Percentiles rank a stretch among this genome's conserved stretches.
Evolutionary conservation across 306 rosid species (phyloP).

Genomic region (Albizia julibrissin): DNA sequence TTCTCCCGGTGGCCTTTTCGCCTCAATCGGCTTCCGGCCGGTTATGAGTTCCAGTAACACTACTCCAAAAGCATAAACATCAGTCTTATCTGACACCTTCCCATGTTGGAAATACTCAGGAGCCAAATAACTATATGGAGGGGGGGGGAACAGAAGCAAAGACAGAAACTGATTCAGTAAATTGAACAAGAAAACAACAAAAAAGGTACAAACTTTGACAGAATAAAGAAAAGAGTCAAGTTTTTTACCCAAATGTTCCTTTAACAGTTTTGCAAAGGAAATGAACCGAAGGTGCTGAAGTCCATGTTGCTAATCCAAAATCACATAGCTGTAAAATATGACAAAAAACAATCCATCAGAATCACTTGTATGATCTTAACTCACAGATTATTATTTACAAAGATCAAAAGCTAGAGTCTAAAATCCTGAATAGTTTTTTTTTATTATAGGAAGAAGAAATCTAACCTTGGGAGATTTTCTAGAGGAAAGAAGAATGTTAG

Average conservation of each 20-base stretch:
- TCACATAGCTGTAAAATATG: slow-evolving; percentile 64
- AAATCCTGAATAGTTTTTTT: neutral
- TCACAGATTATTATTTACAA: neutral
- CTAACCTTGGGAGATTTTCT: slow-evolving; percentile 71
- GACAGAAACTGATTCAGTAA: slow-evolving; percentile 4
- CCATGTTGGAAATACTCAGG: slow-evolving; percentile 95
- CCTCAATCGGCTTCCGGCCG: slow-evolving; percentile 81
- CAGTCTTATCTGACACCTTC: slow-evolving; percentile 81
- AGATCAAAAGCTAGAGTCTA: neutral
- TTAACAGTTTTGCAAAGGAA: slow-evolving; percentile 87
- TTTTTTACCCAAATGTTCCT: slow-evolving; percentile 88
- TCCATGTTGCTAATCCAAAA: slow-evolving; percentile 92
- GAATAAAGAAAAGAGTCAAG: slow-evolving; percentile 13
- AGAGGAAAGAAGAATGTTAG: slow-evolving; percentile 90
- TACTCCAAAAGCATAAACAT: slow-evolving; percentile 85
- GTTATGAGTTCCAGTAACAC: slow-evolving; percentile 81
- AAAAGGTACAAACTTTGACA: neutral
- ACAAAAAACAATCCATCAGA: slow-evolving; percentile 18
- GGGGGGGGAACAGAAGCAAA: neutral
- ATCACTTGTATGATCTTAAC: neutral
- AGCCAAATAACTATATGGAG: slow-evolving; percentile 68
- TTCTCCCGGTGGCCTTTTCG: slow-evolving; percentile 63
- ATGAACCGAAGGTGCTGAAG: slow-evolving; percentile 84
- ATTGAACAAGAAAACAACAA: neutral
- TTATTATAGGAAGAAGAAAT: neutral